Evolutionary conservation across 805 yeast genomes (phyloP), one percentile per base, ranked within the genome.

Genomic region (Monosporozyma unispora): DNA sequence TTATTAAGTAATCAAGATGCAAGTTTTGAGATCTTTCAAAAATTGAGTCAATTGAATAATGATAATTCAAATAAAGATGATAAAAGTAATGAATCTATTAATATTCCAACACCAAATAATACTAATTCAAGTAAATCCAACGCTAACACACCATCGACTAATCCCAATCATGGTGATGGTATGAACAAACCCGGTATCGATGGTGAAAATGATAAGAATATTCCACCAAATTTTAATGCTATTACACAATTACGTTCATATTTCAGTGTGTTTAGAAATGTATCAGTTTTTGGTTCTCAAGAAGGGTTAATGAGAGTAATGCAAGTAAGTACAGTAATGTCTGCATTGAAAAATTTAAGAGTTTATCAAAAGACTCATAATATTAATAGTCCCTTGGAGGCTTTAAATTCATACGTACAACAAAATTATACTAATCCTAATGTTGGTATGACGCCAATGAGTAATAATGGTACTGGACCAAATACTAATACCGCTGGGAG

Each of bases 261-360:
- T 33, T 70, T 73, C 38, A 66, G 68, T 40, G 80, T 82, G 0
- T 73, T 73, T 53, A 69, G 72, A 43, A 69, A 69, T 39, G 66
- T 81, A 49, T 70, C 81, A 4, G 74, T 75, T 48, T 76, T 77
- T 53, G 95, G 95, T 0, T 64, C 84, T 4, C 81, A 79, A 48
- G 81, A 77, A 47, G 75, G 75, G 38, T 80, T 86, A 6, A 76
- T 86, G 79, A 70, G 91, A 51, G 73, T 82, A 21, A 67, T 87
- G 70, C 91, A 87, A 64, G 79, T 86, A 3, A 76, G 89, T 43
- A 93, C 86, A 62, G 82, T 84, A 6, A 84, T 88, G 87, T 74
- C 89, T 0, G 79, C 81, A 51, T 72, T 87, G 54, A 75, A 78
- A 50, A 81, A 85, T 11, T 67, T 88, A 50, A 80, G 86, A 80